phyloP scores from a whole-genome alignment of 192 early-diverging fungal genomes.

The Backusella tarrabulga region DNA sequence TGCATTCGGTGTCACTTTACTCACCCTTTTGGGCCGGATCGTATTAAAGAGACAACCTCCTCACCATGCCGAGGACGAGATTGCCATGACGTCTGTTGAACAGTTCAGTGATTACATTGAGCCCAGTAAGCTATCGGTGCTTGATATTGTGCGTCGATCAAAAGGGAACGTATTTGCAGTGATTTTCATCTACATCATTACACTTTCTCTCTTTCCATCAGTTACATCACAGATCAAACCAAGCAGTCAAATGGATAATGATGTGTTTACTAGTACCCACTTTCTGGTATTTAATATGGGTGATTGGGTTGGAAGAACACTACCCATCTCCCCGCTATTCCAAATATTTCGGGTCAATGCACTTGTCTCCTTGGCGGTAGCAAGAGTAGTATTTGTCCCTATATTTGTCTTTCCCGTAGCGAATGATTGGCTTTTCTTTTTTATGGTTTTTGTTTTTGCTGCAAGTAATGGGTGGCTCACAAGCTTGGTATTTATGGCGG shows the following conservation, averaged over 20 bases:
- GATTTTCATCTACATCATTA: constrained; percentile 60
- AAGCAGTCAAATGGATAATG: constrained; percentile 41
- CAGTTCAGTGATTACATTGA: neutral
- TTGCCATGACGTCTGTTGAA: neutral
- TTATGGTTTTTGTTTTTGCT: constrained; percentile 56
- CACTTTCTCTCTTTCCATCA: constrained; percentile 72
- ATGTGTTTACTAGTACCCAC: constrained; percentile 65
- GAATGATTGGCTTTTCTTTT: constrained; percentile 49
- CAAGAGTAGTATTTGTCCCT: constrained; percentile 59
- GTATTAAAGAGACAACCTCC: constrained; percentile 37
- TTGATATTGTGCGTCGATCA: constrained; percentile 18
- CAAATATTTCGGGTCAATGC: constrained; percentile 43
- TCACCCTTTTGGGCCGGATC: constrained; percentile 40
- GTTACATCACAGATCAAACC: constrained; percentile 67
- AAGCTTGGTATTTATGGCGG: constrained; percentile 62
- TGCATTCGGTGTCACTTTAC: constrained; percentile 38
- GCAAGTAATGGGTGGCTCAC: constrained; percentile 67
- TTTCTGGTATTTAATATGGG: constrained; percentile 72
- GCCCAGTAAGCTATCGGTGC: neutral
- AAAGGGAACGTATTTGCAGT: constrained; percentile 46
- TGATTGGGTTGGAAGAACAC: constrained; percentile 66
- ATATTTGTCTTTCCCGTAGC: constrained; percentile 53
- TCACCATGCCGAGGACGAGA: constrained; percentile 18
- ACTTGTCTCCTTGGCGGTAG: constrained; percentile 41
- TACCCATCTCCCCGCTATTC: constrained; percentile 47